phyloP scores from a whole-genome alignment of 2,329 filamentous ascomycete species.

The Sphaceloma murrayae region DNA sequence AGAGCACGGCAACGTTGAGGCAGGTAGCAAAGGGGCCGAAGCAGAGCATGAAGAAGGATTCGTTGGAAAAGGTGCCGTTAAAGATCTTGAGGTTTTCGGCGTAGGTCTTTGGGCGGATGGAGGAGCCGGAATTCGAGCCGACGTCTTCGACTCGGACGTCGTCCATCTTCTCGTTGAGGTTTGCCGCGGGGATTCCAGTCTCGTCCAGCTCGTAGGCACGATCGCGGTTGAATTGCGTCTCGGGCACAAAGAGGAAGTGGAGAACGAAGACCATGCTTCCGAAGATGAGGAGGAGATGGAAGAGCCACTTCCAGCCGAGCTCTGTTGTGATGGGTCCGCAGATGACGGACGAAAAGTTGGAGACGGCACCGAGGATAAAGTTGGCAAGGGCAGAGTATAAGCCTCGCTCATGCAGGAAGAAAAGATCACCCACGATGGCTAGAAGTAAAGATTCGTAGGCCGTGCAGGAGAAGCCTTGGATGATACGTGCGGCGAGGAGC shows the following conservation, averaged over 20 bases:
- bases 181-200: conserved; percentile 4
- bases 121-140: conserved; percentile 8
- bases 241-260: conserved; percentile 42
- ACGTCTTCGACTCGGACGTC: conserved; percentile 15
- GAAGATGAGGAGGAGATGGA: conserved; percentile 41
- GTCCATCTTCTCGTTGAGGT: conserved; percentile 17
- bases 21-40: conserved; percentile 42
- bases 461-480: conserved; percentile 46
- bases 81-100: conserved; percentile 31
- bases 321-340: conserved; percentile 29
- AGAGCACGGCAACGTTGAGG: conserved; percentile 43
- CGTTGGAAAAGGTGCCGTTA: conserved; percentile 32
- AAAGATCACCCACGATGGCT: conserved; percentile 46
- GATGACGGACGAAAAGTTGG: conserved; percentile 31
- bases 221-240: conserved; percentile 41
- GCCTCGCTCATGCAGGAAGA: conserved; percentile 50
- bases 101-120: conserved; percentile 29
- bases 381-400: conserved; percentile 32
- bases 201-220: conserved; percentile 23
- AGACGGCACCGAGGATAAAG: conserved; percentile 30
- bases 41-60: conserved; percentile 31
- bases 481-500: conserved; percentile 37
- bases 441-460: conserved; percentile 43
- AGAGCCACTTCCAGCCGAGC: conserved; percentile 34
- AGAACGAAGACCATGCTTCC: conserved; percentile 37